These are phyloP conservation scores for Irpex rosettiformis DNA, from an alignment of 1,284 basidiomycete species.

Conservation along the genomic window DNA sequence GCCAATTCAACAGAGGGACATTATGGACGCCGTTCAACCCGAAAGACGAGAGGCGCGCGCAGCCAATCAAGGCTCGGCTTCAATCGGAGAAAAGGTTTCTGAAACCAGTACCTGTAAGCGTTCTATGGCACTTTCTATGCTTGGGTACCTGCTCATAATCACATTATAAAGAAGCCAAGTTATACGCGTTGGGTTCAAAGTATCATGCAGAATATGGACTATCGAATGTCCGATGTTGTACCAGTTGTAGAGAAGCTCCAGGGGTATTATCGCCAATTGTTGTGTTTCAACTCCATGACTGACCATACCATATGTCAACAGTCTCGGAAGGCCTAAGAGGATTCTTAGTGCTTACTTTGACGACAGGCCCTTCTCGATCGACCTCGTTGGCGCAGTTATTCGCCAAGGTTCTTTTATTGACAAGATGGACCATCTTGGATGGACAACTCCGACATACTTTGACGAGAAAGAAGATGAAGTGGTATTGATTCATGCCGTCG, in stretches of 20 bases:
- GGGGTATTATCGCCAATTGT: not conserved
- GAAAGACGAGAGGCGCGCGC: not conserved
- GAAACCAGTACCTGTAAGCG: not conserved
- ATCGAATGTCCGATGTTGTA: not conserved
- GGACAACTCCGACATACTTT: constrained; percentile 17
- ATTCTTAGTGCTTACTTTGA: constrained; percentile 14
- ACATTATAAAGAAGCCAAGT: not conserved
- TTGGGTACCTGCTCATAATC: not conserved
- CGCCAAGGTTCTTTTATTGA: constrained; percentile 11
- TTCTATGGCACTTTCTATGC: not conserved
- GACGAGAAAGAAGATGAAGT: constrained; percentile 16
- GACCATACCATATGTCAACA: not conserved
- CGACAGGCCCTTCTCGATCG: constrained; percentile 15
- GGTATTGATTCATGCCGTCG: constrained; percentile 16
- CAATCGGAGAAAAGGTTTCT: not conserved
- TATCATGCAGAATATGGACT: not conserved
- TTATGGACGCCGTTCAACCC: constrained; percentile 1
- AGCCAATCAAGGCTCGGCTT: not conserved
- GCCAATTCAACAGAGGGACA: constrained; percentile 1
- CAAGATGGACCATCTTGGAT: constrained; percentile 19
- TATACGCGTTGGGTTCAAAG: not conserved
- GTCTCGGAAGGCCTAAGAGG: constrained; percentile 1
- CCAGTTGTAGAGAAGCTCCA: not conserved
- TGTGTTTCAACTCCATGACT: not conserved
- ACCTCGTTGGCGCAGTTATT: constrained; percentile 13